Base-by-base conservation (phyloP, 495 filamentous ascomycete genomes). In the Xylaria sp. region DNA sequence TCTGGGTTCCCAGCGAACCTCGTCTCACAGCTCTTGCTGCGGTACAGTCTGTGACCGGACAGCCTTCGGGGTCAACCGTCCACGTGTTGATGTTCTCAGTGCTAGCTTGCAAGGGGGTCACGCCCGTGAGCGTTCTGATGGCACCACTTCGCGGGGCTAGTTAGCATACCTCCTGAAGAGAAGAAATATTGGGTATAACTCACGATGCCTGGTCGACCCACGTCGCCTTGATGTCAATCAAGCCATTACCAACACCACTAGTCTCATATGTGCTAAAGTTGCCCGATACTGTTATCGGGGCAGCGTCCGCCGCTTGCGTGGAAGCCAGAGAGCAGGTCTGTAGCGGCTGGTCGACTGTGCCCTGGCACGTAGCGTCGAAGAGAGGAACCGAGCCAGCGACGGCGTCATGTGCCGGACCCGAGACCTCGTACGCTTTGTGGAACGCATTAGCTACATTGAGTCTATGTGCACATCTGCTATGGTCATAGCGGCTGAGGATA, bases 191-290 rank as follows among this genome's bases (percentile, higher is more conserved):
- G 44, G 68, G 35, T 35, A 58, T 44, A 7, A 63, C 68, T 21
- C 24, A 70, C 68, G 59, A 63, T 11, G 31, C 57, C 33, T 61
- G 44, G 17, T 63, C 68, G 11, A 70, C 9, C 41, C 41, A 70
- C 21, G 43, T 63, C n/a, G 58, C 68, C 41, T 43, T 33, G 55
- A 70, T 55, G 41, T 70, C 68, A 17, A 70, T 70, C n/a, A 70
- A 53, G 31, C 68, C 68, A 29, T 8, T 59, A 0, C 68, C 68
- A 5, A 70, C 68, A 46, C 68, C 68, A 29, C 68, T 70, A 9
- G 58, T 63, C 68, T 70, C 57, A 53, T 12, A 70, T n/a, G 68
- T 70, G 58, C 68, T 70, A n/a, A 70, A 70, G 59, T 70, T 70
- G 14, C 68, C 68, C 7, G 44, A 35, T 31, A 69, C 58, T n/a